Base-by-base conservation (phyloP, 768 basidiomycete species). In the Botryobasidium botryosum region DNA sequence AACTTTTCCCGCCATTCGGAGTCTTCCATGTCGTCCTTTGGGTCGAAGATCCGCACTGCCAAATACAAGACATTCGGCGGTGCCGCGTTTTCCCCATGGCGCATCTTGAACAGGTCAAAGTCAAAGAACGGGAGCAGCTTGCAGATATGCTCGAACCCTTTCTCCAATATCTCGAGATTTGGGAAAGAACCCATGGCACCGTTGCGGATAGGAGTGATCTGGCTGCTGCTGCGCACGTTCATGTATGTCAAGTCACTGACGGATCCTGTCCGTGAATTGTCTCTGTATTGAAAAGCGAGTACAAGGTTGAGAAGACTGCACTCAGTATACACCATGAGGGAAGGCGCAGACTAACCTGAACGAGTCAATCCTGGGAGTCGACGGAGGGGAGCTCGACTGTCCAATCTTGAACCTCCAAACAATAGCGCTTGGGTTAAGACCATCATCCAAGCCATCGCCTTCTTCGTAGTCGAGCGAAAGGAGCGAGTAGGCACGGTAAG, bases 371-470 rank as follows among this genome's bases (percentile, higher is more conserved):
- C 71, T 71, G 45, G 87, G 88, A 3, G 88, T 91, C 4, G 81
- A 69, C 1, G 86, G 86, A 26, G 83, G 81, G 15, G 83, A 83
- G 58, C 83, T 81, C 1, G 83, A 79, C 57, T 79, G 79, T 36
- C 87, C 84, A 35, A 97, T 71, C 59, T 88, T 91, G 75, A 99
- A 99, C 32, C 85, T 74, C 94, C 94, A 97, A 4, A 78, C 86
- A 21, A 92, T 70, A 40, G 82, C 73, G 50, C 72, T 70, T 10
- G 84, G 80, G 3, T 73, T 70, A 49, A 90, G 86, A 25, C 80
- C 84, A 49, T 86, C 84, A 53, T 87, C 87, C 17, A 73, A 57
- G 17, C 74, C 71, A 55, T 91, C 84, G 3, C 87, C 92, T 58
- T 90, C 86, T 56, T 96, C 88, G 58, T 92, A 90, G 59, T 97